Evolutionary conservation across 768 basidiomycete genomes (phyloP).

Genomic region (Exidia glandulosa): DNA sequence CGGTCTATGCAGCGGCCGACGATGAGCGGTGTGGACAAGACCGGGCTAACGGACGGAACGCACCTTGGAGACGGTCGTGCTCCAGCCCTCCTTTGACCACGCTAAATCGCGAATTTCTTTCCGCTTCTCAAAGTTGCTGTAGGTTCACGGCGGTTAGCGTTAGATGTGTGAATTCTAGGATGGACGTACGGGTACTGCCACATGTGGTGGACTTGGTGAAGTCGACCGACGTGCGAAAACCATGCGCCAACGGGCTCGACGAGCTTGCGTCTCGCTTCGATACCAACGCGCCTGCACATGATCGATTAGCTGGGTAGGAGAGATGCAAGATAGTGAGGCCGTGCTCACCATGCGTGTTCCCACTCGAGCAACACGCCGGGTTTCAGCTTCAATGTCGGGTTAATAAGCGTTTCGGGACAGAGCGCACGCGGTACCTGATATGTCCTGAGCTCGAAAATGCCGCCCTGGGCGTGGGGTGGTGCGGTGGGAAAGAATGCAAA

Average conservation of each 20-base stretch:
- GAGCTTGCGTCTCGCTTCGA: slow-evolving; percentile 84
- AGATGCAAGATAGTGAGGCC: not conserved
- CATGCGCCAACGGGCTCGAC: slow-evolving; percentile 84
- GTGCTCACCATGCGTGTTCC: slow-evolving; percentile 75
- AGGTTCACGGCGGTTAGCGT: slow-evolving; percentile 3
- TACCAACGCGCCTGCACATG: slow-evolving; percentile 66
- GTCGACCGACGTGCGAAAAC: slow-evolving; percentile 78
- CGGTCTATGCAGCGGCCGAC: slow-evolving; percentile 47
- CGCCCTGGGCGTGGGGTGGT: slow-evolving; percentile 77
- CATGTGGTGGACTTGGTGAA: slow-evolving; percentile 77
- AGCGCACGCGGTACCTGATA: slow-evolving; percentile 42
- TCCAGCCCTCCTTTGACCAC: slow-evolving; percentile 94
- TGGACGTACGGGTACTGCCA: slow-evolving; percentile 87
- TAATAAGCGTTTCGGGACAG: slow-evolving; percentile 4
- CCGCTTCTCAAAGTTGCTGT: slow-evolving; percentile 62
- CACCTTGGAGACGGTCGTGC: slow-evolving; percentile 86
- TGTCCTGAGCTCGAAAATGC: slow-evolving; percentile 85
- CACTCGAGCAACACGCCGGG: slow-evolving; percentile 90
- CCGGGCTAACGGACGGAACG: slow-evolving; percentile 7
- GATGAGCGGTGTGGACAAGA: not conserved
- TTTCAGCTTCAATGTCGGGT: slow-evolving; percentile 30
- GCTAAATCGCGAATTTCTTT: slow-evolving; percentile 82
- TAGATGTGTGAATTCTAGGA: slow-evolving; percentile 6
- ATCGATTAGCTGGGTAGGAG: not conserved
- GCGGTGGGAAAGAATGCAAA: slow-evolving; percentile 92